Evolutionary conservation across 1,139 yeast species (phyloP), one percentile per base, ranked within the genome.

Genomic region (Geotrichum restrictum): DNA sequence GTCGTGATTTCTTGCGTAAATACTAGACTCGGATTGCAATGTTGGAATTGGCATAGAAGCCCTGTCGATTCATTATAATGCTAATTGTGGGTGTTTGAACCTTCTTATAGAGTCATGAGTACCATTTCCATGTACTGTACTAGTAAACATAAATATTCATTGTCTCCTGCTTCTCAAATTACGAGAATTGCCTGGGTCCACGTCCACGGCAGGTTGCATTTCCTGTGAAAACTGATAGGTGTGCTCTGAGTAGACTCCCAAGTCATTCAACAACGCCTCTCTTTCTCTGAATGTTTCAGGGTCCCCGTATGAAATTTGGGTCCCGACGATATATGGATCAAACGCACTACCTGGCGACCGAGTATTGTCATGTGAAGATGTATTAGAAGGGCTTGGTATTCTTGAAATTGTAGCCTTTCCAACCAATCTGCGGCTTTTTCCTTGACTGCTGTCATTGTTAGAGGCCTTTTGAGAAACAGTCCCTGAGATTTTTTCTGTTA

Each of bases 1-100:
- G 96, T 67, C 88, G 53, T 37, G 63, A 53, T 13, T 45, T 38
- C 42, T 39, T 51, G 33, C 49, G 51, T 21, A 64, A 59, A n/a
- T n/a, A n/a, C n/a, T n/a, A n/a, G n/a, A n/a, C n/a, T n/a, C n/a
- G n/a, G n/a, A n/a, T n/a, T n/a, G n/a, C n/a, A n/a, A n/a, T n/a
- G n/a, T n/a, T n/a, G n/a, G n/a, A n/a, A n/a, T n/a, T n/a, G n/a
- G n/a, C n/a, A n/a, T n/a, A n/a, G n/a, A n/a, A n/a, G n/a, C n/a
- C n/a, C n/a, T n/a, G n/a, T n/a, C n/a, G n/a, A n/a, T n/a, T n/a
- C n/a, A n/a, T n/a, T n/a, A n/a, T n/a, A n/a, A n/a, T n/a, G n/a
- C n/a, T 63, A 62, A 60, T 36, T 34, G 53, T 48, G 36, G 21
- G 27, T 50, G 39, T 27, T 29, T n/a, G n/a, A n/a, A n/a, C n/a